Percentiles rank a stretch among this genome's conserved stretches.
Conservation (phyloP, 345 rosid genomes). For the Euphorbia lathyris region DNA sequence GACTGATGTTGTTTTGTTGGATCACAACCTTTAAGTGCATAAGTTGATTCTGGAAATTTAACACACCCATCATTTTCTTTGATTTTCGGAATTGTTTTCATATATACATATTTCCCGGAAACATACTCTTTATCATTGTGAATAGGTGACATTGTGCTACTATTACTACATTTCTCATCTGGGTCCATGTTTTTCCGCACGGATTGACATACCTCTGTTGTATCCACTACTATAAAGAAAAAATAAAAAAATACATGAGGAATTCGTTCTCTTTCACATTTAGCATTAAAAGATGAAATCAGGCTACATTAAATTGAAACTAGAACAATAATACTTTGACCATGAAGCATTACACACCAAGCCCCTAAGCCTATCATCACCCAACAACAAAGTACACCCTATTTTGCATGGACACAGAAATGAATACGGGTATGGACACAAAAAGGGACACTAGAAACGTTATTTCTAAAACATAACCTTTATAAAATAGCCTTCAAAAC, state of each 20-base stretch:
- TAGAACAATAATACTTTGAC: no score
- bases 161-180: not conserved
- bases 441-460: no score
- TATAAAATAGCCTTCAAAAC: no score
- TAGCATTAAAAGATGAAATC: not conserved
- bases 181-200: not conserved
- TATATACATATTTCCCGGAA: not conserved
- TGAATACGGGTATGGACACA: no score
- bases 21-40: conserved; percentile 4
- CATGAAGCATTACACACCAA: no score
- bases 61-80: conserved; percentile 8
- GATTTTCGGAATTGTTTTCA: no score
- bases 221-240: conserved; percentile 8
- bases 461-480: no score
- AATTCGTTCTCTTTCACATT: not conserved
- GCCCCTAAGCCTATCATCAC: not conserved
- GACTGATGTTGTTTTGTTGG: conserved; percentile 3
- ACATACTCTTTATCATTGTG: not conserved
- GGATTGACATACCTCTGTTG: conserved; percentile 4
- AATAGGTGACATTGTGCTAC: conserved; percentile 4
- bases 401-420: no score
- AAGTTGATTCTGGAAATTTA: conserved; percentile 12
- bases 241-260: not conserved
- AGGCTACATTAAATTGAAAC: no score
- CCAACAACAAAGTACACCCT: not conserved